Evolutionary conservation across 2,329 filamentous ascomycete genomes (phyloP).

Genomic region (Fusarium oxysporum): DNA sequence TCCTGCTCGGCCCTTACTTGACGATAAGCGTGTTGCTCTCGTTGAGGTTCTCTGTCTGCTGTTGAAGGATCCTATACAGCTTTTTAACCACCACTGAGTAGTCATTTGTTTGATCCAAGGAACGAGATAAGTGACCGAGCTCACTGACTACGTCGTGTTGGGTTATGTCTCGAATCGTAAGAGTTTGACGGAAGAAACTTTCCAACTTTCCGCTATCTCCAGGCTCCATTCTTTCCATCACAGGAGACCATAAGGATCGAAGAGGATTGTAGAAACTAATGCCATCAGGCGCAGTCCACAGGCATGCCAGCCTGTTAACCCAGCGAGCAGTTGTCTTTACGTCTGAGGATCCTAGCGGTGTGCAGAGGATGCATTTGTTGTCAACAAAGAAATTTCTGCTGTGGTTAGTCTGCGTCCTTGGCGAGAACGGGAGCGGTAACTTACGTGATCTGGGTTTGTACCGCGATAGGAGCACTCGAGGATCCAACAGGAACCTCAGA

Average conservation of each 20-base stretch:
- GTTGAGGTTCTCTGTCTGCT: background rate
- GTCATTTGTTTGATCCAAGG: background rate
- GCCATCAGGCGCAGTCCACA: background rate
- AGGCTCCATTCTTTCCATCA: background rate
- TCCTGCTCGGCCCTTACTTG: background rate
- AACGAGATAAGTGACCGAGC: background rate
- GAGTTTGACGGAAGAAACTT: background rate
- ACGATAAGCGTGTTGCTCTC: background rate
- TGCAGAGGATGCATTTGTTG: background rate
- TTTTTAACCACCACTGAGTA: rapidly evolving
- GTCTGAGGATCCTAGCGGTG: rapidly evolving
- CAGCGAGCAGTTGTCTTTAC: background rate
- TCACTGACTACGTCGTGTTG: background rate
- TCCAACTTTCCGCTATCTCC: background rate
- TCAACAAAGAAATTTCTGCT: background rate
- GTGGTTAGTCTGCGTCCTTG: rapidly evolving
- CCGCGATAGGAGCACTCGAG: rapidly evolving
- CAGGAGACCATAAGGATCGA: rapidly evolving
- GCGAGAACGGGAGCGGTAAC: rapidly evolving
- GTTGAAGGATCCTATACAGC: background rate
- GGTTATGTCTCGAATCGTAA: background rate
- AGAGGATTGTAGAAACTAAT: background rate
- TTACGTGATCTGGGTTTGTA: background rate
- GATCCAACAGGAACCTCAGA: background rate
- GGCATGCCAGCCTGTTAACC: background rate